Base-by-base conservation (phyloP, 768 basidiomycete species). In the Hirschioporus abietinus region DNA sequence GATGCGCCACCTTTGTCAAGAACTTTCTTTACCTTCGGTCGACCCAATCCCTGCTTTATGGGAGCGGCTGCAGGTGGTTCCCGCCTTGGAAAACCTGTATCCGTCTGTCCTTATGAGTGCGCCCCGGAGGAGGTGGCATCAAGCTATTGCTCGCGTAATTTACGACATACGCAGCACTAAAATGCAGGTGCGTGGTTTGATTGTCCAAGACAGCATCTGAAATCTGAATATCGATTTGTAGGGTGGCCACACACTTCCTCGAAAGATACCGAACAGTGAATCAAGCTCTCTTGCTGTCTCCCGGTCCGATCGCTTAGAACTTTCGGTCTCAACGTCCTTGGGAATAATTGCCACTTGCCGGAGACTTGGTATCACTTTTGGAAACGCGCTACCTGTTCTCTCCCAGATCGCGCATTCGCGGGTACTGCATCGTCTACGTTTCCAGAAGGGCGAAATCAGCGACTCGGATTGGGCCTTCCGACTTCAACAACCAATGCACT, bases 171-270 rank as follows among this genome's bases (percentile, higher is more conserved):
- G 78, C 30, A 66, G 71, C 36, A 70, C 71, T 2, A 82, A 75
- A 61, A 70, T 76, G 20, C 74, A 72, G 70, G 86, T 84, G 67
- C 61, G 75, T 71, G 1, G 20, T 1, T 1, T 59, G 35, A 30
- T 15, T 6, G 15, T 6, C 42, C 20, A 1, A 61, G 60, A 61
- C 20, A 61, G 17, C 12, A 52, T 1, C 59, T 24, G 63, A 34
- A 52, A 64, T 34, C 30, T 27, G 59, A 35, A 61, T 30, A 30
- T 63, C 35, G 12, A 57, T 30, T 18, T 12, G 63, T 70, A 88
- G 86, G 87, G 86, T 2, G 86, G 86, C 1, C 86, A 88, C 62
- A 83, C 83, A 0, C 76, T 88, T 9, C 86, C 86, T 1, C 77
- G 82, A 60, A 80, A 73, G 18, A 64, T 78, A 36, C 79, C 80